Conservation (phyloP, 1,284 basidiomycete species). For the Austroboletus novae-zelandiae region DNA sequence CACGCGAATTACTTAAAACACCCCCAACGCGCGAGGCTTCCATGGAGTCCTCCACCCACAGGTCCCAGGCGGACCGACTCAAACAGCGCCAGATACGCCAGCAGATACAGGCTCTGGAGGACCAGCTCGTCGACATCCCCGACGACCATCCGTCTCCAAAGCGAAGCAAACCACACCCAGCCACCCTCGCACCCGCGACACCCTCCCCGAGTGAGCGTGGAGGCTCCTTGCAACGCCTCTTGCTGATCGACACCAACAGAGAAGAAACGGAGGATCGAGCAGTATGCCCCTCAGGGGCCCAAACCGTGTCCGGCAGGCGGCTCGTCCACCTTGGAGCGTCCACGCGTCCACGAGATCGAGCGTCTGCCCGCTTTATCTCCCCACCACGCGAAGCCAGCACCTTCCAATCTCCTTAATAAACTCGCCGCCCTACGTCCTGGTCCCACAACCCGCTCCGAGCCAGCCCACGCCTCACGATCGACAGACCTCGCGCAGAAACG, state of each 20-base stretch:
- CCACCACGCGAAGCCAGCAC: slow-evolving; percentile 24
- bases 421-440: slow-evolving; percentile 22
- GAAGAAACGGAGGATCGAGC: slow-evolving; percentile 44
- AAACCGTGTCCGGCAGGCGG: slow-evolving; percentile 10
- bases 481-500: slow-evolving; percentile 22
- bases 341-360: slow-evolving; percentile 9
- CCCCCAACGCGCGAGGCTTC: slow-evolving; percentile 9
- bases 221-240: slow-evolving; percentile 3
- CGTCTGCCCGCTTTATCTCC: not conserved
- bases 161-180: slow-evolving; percentile 42
- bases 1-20: slow-evolving; percentile 12
- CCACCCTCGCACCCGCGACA: slow-evolving; percentile 58
- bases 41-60: slow-evolving; percentile 38
- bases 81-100: slow-evolving; percentile 39
- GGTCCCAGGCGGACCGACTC: slow-evolving; percentile 24
- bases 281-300: slow-evolving; percentile 14
- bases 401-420: slow-evolving; percentile 28
- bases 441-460: slow-evolving; percentile 19
- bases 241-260: slow-evolving; percentile 34
- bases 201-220: slow-evolving; percentile 65
- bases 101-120: slow-evolving; percentile 43
- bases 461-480: slow-evolving; percentile 19
- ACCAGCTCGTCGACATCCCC: slow-evolving; percentile 39
- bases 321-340: slow-evolving; percentile 11
- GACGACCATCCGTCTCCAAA: slow-evolving; percentile 43